Base-by-base conservation (phyloP, 1,139 yeast species). In the Debaryomyces sp. region DNA sequence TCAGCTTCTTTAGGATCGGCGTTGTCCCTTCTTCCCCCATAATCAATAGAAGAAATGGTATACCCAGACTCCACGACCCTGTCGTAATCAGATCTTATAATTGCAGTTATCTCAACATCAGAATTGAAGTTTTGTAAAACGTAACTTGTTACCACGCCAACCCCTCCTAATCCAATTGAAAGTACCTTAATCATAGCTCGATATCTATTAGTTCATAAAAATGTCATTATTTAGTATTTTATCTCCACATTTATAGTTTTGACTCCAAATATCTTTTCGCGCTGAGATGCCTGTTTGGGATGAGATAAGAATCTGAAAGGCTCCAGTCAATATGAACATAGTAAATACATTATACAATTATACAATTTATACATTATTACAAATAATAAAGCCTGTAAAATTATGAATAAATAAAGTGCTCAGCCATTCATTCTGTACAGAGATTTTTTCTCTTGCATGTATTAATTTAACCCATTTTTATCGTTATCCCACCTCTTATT, bases 111-210 rank as follows among this genome's bases (percentile, higher is more conserved):
- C 43, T 66, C 65, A 15, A 63, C 66, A 36, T 62, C 59, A 9
- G 57, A 49, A 36, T 68, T 68, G 47, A 57, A 58, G 45, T 45
- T 46, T 39, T 59, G 59, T 15, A 70, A 59, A 3, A 66, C 55
- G 42, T 67, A 66, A 23, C 68, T 63, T 21, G 68, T 67, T 26
- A 69, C 56, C 29, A 62, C 58, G 2, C 75, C 75, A 2, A 70
- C 73, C 7, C 75, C 91, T 8, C 91, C 91, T 55, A 85, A 72
- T 9, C 91, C 91, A 32, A 85, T 73, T n/a, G 82, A 64, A 27
- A 84, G 70, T 3, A 82, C 69, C 45, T 75, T 76, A 4, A 70
- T 51, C 53, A 58, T 62, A 24, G 30, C 41, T 21, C 30, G 22
- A 13, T 12, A 17, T 36, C 6, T 17, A 1, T 26, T 13, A 15